Conservation (phyloP, 495 filamentous ascomycete genomes). For the Xanthoparmelia taractica region DNA sequence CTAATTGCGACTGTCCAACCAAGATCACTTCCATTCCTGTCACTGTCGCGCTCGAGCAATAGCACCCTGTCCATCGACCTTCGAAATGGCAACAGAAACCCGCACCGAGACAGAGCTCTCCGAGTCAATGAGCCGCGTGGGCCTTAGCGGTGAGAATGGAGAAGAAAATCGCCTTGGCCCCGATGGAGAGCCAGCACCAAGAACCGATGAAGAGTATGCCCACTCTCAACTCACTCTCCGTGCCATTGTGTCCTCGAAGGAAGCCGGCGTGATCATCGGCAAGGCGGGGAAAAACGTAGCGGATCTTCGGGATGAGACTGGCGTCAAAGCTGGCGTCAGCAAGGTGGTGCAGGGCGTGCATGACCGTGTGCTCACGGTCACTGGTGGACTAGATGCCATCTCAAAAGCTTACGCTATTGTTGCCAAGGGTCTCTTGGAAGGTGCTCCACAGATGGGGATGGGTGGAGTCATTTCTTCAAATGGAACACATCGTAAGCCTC, state of each 20-base stretch:
- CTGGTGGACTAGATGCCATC: conserved; percentile 75
- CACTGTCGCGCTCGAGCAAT: neutral
- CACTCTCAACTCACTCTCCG: conserved; percentile 83
- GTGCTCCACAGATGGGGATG: conserved; percentile 91
- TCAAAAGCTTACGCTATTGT: conserved; percentile 90
- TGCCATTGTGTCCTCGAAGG: conserved; percentile 96
- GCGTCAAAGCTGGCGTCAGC: conserved; percentile 94
- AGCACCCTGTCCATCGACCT: conserved; percentile 4
- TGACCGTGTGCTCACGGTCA: conserved; percentile 92
- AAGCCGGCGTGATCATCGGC: conserved; percentile 96
- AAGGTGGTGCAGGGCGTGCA: conserved; percentile 97
- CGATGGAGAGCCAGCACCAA: conserved; percentile 62
- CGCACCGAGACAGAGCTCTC: conserved; percentile 39
- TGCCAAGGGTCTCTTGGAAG: conserved; percentile 81
- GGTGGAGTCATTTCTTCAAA: conserved; percentile 74
- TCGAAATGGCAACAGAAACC: conserved; percentile 42
- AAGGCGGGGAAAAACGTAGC: conserved; percentile 98
- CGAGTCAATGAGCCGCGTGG: conserved; percentile 40
- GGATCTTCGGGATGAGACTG: conserved; percentile 92
- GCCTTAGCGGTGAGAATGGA: conserved; percentile 34
- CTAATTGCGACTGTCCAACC: neutral
- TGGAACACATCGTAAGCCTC: conserved; percentile 84
- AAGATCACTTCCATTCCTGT: neutral
- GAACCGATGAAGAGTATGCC: conserved; percentile 94
- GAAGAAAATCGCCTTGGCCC: conserved; percentile 53